These are phyloP conservation scores for Aquilaria agallochum DNA, from an alignment of 441 rosid species.

Conservation along the genomic window DNA sequence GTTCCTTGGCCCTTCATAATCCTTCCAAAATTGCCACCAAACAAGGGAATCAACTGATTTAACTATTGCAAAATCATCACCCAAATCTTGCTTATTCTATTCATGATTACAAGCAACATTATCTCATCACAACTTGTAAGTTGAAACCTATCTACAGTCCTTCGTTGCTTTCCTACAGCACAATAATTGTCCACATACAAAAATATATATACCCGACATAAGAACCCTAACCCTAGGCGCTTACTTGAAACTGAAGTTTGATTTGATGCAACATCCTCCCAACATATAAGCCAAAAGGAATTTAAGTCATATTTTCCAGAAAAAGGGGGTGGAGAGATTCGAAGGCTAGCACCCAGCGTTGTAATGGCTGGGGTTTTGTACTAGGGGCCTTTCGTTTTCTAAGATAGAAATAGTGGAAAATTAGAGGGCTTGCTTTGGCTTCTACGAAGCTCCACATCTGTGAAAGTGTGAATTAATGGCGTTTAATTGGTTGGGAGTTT, in stretches of 20 bases:
- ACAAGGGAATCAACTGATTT: slow-evolving; percentile 50
- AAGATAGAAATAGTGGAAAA: slow-evolving; percentile 22
- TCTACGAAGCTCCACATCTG: slow-evolving; percentile 25
- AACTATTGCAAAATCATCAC: slow-evolving; percentile 27
- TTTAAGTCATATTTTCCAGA: slow-evolving; percentile 17
- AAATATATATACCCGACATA: background rate
- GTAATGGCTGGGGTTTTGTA: too few species aligned
- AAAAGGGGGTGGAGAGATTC: background rate
- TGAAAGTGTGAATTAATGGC: slow-evolving; percentile 25
- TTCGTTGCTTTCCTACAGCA: slow-evolving; percentile 28
- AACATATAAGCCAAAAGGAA: slow-evolving; percentile 15
- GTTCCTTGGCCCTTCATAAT: slow-evolving; percentile 23
- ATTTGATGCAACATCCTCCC: slow-evolving; percentile 12
- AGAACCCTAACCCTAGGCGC: slow-evolving; percentile 21
- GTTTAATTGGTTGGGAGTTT: slow-evolving; percentile 28
- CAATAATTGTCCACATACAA: too few species aligned
- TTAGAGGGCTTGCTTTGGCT: slow-evolving; percentile 34
- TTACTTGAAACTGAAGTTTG: slow-evolving; percentile 11
- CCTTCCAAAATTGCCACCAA: slow-evolving; percentile 66
- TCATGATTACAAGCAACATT: slow-evolving; percentile 37
- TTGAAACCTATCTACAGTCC: slow-evolving; percentile 22
- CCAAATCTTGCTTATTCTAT: slow-evolving; percentile 12
- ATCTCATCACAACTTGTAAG: slow-evolving; percentile 26
- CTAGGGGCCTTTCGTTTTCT: too few species aligned
- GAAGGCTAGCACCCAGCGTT: background rate